Evolutionary conservation across 2,329 filamentous ascomycete genomes (phyloP).

Genomic region (Botrytis byssoidea): DNA sequence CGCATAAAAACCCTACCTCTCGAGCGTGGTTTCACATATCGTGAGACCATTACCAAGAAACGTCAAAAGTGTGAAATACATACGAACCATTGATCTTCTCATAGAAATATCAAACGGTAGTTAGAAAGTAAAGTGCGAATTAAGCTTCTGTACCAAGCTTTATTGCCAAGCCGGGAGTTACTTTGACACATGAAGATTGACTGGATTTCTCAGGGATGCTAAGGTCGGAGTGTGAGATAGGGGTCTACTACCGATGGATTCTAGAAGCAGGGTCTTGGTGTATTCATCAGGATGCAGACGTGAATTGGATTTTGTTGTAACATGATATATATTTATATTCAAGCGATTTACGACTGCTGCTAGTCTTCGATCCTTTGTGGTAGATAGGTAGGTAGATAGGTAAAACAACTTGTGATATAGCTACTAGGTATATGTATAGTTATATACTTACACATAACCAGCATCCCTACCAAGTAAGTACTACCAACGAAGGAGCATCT

Average conservation of each 20-base stretch:
- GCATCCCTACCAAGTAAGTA: background rate
- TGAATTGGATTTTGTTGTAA: background rate
- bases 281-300: background rate
- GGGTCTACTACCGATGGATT: background rate
- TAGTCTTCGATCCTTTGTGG: background rate
- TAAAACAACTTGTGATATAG: background rate
- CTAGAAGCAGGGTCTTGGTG: background rate
- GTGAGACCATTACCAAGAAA: background rate
- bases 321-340: background rate
- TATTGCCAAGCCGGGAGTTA: constrained; percentile 4
- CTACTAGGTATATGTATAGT: background rate
- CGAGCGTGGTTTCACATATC: background rate
- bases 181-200: background rate
- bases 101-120: background rate
- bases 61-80: background rate
- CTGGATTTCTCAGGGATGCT: background rate
- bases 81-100: background rate
- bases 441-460: background rate
- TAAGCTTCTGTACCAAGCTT: constrained; percentile 8
- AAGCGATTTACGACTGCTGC: background rate
- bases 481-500: background rate
- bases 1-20: background rate
- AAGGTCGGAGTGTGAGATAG: background rate
- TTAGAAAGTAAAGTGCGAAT: background rate
- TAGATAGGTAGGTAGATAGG: background rate